phyloP scores from a whole-genome alignment of 192 early-diverging fungal genomes.

The Neocallimastix lanati region DNA sequence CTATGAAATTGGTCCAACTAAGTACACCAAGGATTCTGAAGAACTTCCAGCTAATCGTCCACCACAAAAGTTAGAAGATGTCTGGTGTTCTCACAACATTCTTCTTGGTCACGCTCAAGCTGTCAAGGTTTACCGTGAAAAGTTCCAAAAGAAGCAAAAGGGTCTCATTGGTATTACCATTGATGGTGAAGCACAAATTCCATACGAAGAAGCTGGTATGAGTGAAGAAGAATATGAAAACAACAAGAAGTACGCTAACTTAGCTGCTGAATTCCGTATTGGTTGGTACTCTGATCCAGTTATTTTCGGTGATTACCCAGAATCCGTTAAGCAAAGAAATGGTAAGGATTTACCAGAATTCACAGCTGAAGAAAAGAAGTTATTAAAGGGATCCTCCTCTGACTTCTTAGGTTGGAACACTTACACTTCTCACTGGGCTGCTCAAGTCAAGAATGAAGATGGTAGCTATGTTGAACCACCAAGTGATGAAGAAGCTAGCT shows the following conservation, averaged over 20 bases:
- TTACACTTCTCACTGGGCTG: conserved; percentile 11
- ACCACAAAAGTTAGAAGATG: conserved; percentile 6
- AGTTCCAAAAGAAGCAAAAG: conserved; percentile 5
- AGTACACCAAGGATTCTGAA: conserved; percentile 1
- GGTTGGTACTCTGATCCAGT: conserved; percentile 21
- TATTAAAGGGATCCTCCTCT: conserved; percentile 9
- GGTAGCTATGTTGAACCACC: not conserved
- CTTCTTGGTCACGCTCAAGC: conserved; percentile 10
- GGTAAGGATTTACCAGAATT: conserved; percentile 12
- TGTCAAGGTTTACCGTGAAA: conserved; percentile 6
- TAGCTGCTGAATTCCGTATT: conserved; percentile 9
- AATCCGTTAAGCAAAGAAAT: conserved; percentile 2
- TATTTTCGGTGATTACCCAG: conserved; percentile 17
- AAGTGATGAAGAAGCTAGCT: not conserved
- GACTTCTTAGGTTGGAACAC: conserved; percentile 22
- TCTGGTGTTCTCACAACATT: conserved; percentile 9
- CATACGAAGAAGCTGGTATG: not conserved
- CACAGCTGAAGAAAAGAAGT: conserved; percentile 7
- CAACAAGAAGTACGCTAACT: conserved; percentile 1
- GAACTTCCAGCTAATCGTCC: not conserved
- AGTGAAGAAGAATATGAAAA: not conserved
- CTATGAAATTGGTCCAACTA: conserved; percentile 1
- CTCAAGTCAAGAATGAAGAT: not conserved
- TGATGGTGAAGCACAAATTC: conserved; percentile 3
- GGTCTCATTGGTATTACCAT: conserved; percentile 9